Percentiles rank a stretch among this genome's conserved stretches.
Conservation (phyloP, 495 filamentous ascomycete genomes). For the Pyrenula massariospora region DNA sequence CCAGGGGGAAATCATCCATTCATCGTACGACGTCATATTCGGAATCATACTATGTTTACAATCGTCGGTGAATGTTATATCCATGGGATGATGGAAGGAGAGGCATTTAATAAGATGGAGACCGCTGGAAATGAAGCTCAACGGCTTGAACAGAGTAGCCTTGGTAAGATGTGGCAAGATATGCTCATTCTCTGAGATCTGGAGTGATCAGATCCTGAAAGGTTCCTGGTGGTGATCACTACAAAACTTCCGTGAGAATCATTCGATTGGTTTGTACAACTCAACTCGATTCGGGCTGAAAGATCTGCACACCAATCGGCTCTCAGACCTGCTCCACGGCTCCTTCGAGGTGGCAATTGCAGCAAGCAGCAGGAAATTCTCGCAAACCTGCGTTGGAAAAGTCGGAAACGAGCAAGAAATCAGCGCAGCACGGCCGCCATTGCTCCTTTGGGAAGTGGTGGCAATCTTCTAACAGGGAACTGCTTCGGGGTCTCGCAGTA, state of each 20-base stretch:
- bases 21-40: neutral
- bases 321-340: too few species aligned
- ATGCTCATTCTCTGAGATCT: neutral
- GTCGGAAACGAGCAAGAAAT: too few species aligned
- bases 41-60: neutral
- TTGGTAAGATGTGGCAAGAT: neutral
- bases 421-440: too few species aligned
- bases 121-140: neutral
- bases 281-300: too few species aligned
- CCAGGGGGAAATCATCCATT: neutral
- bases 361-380: too few species aligned
- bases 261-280: too few species aligned
- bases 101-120: neutral
- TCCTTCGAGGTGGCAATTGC: too few species aligned
- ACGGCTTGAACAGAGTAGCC: neutral
- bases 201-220: too few species aligned
- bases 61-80: neutral
- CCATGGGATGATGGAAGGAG: neutral
- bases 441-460: neutral
- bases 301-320: too few species aligned
- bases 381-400: too few species aligned
- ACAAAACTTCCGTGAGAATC: too few species aligned
- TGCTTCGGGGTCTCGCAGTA: neutral
- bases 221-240: too few species aligned
- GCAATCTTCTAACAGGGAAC: neutral